Conservation (phyloP, 352 stramenopile genomes). For the Phytopythium sindhum region DNA sequence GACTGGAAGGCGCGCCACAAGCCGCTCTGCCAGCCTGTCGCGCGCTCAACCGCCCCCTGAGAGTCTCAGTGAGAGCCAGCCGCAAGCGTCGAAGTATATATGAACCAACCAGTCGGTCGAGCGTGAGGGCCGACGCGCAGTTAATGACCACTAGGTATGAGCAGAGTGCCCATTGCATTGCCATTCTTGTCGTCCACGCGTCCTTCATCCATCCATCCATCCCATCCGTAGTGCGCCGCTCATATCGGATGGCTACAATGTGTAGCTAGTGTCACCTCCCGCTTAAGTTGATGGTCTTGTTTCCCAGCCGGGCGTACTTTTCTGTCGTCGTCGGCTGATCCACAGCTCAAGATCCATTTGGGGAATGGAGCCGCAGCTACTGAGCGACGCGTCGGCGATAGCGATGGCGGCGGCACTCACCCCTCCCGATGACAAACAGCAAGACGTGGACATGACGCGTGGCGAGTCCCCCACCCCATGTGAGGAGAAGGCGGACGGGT, state of each 20-base stretch:
- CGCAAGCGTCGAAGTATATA: no score
- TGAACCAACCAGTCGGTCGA: no score
- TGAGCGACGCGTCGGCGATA: neutral
- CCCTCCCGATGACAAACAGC: neutral
- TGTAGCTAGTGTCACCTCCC: no score
- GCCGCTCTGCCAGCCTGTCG: conserved; percentile 32
- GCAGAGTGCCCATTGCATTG: no score
- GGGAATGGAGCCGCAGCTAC: neutral
- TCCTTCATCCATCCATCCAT: no score
- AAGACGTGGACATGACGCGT: neutral
- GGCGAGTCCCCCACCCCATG: no score
- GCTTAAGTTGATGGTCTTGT: neutral
- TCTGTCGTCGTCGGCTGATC: neutral
- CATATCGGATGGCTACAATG: no score
- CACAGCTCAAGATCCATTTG: neutral
- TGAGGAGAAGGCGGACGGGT: neutral
- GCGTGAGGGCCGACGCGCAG: no score
- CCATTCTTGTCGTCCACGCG: no score
- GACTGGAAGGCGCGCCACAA: conserved; percentile 71
- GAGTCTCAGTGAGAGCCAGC: no score
- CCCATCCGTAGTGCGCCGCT: no score
- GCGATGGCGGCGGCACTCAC: neutral
- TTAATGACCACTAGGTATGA: no score
- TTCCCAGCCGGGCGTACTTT: neutral
- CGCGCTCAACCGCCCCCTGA: conserved; percentile 1